These are phyloP conservation scores for Neckera pumila DNA, from an alignment of 225 moss, liverwort and hornwort species.

Conservation along the genomic window DNA sequence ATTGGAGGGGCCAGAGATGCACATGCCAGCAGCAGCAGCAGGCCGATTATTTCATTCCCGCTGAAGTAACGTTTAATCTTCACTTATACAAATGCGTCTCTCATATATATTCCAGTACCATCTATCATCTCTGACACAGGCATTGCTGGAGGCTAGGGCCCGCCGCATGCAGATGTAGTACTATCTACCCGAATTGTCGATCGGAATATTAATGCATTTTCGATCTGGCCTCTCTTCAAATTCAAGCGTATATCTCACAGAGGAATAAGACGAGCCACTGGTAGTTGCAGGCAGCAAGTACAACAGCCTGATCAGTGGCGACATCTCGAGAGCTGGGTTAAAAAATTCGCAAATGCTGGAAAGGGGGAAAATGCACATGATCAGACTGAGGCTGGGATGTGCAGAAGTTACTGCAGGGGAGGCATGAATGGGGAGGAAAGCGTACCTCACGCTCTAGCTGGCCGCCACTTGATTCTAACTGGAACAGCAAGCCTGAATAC, in stretches of 20 bases:
- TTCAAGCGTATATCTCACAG: neutral
- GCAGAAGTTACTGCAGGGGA: slow-evolving; percentile 1
- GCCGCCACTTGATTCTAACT: slow-evolving; percentile 18
- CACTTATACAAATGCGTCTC: neutral
- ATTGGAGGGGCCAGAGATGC: slow-evolving; percentile 36
- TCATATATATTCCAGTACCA: neutral
- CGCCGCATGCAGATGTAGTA: neutral
- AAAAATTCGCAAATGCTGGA: neutral
- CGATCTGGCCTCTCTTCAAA: neutral
- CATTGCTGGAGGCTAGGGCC: neutral
- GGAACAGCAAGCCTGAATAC: slow-evolving; percentile 11
- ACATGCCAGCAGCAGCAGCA: slow-evolving; percentile 20
- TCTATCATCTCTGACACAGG: slow-evolving; percentile 2
- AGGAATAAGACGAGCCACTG: neutral
- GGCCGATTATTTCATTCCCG: slow-evolving; percentile 4
- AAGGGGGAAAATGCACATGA: neutral
- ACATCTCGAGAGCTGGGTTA: neutral
- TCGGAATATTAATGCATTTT: neutral
- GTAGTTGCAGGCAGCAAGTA: neutral
- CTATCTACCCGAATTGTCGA: neutral
- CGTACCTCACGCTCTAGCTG: slow-evolving; percentile 6
- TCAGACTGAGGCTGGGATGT: neutral
- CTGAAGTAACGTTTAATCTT: neutral
- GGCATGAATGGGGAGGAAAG: neutral
- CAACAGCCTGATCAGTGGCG: neutral